A percentile compares a stretch with the other conserved stretches of the same genome.
phyloP scores from a whole-genome alignment of 2,329 filamentous ascomycete species.

The Gyromitra esculenta region DNA sequence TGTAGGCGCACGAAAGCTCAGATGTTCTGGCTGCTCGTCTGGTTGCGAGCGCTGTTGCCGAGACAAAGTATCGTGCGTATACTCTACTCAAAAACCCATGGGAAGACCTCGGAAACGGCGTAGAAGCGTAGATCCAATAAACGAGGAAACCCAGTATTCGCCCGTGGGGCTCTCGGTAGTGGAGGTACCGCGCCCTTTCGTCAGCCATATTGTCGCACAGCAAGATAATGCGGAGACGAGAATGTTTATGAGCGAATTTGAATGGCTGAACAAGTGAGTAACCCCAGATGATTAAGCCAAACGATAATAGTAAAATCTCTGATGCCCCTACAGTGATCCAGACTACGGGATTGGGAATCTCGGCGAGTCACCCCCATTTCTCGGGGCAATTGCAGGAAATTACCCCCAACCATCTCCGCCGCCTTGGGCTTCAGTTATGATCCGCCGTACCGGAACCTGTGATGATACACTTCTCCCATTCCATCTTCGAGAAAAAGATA shows the following conservation, averaged over 20 bases:
- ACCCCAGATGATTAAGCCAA: not conserved
- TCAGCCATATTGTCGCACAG: not conserved
- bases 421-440: not conserved
- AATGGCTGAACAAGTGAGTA: slow-evolving; percentile 42
- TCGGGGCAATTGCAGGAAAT: not conserved
- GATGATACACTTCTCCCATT: not conserved
- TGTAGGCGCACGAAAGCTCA: slow-evolving; percentile 71
- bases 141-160: not conserved
- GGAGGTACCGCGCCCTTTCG: not conserved
- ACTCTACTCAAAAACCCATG: slow-evolving; percentile 74
- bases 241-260: slow-evolving; percentile 28
- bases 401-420: not conserved
- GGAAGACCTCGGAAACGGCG: slow-evolving; percentile 71
- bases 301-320: not conserved
- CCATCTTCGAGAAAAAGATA: slow-evolving; percentile 3
- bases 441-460: slow-evolving; percentile 8
- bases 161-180: not conserved
- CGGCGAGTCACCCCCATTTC: not conserved
- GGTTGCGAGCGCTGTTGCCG: slow-evolving; percentile 70
- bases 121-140: slow-evolving; percentile 48
- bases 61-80: slow-evolving; percentile 69
- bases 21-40: slow-evolving; percentile 71
- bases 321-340: slow-evolving; percentile 5
- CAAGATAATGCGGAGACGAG: not conserved
- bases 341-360: not conserved